Base-by-base conservation (phyloP, 768 basidiomycete species). In the Suillus tomentosus region DNA sequence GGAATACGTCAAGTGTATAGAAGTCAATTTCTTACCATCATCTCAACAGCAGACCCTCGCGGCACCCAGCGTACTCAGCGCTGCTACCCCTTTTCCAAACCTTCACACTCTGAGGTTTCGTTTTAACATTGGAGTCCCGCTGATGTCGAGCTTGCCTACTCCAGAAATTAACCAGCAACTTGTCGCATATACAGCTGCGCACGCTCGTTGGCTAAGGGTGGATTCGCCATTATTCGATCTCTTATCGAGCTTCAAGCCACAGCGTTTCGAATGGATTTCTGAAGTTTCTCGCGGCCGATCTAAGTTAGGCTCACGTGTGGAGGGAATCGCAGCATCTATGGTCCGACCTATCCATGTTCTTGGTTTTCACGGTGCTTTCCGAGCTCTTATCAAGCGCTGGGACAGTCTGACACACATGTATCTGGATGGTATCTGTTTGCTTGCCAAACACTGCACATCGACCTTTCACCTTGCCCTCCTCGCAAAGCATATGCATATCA, bases 211-310 rank as follows among this genome's bases (percentile, higher is more conserved):
- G 59, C 42, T 64, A 5, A 34, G 63, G 15, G 22, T 22, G 19
- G 63, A 60, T 36, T 60, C 63, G n/a, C 56, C 63, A 8, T 43
- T 50, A 61, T 64, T 61, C 19, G 47, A 60, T 60, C 34, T 64
- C 36, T 50, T 60, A 56, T 64, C 60, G 11, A 53, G 15, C 6
- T 19, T 37, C 39, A 51, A 60, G 10, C 63, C 63, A 8, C 63
- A 37, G 24, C 43, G 11, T 47, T 64, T 64, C 42, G 47, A 64
- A 40, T 64, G 63, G 63, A 43, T 48, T 27, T 22, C 58, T 48
- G 31, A 27, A 24, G 58, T 9, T 42, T 13, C 57, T 9, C 11
- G 14, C 9, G 59, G 45, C 8, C 31, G n/a, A 31, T 34, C 39
- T 19, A 51, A 51, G 24, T 31, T 31, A 14, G 62, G 42, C 56